Conservation (phyloP, 177 flowering plant genomes). For the Vitis hybrid region DNA sequence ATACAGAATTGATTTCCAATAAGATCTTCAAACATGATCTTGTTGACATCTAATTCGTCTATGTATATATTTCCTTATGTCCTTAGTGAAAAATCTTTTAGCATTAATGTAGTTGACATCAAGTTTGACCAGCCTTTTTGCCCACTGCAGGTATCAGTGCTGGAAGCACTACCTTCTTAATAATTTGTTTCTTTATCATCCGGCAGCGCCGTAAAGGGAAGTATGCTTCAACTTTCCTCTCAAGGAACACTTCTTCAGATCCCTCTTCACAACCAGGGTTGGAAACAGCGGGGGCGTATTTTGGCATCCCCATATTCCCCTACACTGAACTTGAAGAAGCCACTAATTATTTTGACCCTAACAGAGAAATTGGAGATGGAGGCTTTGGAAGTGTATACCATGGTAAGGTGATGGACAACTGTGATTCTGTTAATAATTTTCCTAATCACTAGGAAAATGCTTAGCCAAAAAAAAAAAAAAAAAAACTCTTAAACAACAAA, state of each 20-base stretch:
- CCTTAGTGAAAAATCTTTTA: no score
- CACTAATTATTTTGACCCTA: constrained; percentile 55
- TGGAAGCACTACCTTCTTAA: neutral
- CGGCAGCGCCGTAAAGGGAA: constrained; percentile 9
- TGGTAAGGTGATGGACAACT: constrained; percentile 37
- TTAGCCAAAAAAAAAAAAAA: neutral
- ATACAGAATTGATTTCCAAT: no score
- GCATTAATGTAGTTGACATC: no score
- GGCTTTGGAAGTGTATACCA: constrained; percentile 76
- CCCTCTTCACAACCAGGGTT: constrained; percentile 30
- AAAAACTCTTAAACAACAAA: neutral
- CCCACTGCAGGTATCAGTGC: no score
- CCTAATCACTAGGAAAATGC: no score
- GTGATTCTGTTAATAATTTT: no score
- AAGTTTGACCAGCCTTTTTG: no score
- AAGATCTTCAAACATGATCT: no score
- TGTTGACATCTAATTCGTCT: no score
- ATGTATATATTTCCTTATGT: no score
- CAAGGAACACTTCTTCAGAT: neutral
- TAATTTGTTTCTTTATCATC: constrained; percentile 3
- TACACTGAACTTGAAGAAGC: constrained; percentile 68
- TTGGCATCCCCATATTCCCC: constrained; percentile 51
- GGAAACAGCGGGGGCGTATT: constrained; percentile 20
- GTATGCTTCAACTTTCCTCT: neutral
- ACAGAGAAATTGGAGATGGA: constrained; percentile 74